A percentile compares a stretch with the other conserved stretches of the same genome.
phyloP scores from a whole-genome alignment of 352 stramenopile genomes.

The Phytophthora boehmeriae region DNA sequence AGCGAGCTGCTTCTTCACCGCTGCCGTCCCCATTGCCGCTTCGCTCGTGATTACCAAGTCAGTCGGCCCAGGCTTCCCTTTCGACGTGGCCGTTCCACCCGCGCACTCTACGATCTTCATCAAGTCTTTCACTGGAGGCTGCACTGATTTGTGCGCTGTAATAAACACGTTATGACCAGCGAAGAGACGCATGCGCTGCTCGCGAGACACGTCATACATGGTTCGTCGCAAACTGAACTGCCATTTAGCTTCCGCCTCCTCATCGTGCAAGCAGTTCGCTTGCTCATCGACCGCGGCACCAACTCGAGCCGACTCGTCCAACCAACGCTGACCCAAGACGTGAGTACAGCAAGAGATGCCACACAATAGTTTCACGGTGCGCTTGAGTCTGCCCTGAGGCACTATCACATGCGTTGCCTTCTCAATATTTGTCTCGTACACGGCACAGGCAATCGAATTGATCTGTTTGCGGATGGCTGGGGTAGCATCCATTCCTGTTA shows the following conservation, averaged over 20 bases:
- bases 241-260: slow-evolving; percentile 55
- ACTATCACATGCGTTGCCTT: slow-evolving; percentile 58
- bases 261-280: slow-evolving; percentile 45
- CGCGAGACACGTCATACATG: slow-evolving; percentile 43
- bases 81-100: slow-evolving; percentile 38
- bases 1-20: slow-evolving; percentile 47
- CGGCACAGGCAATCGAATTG: slow-evolving; percentile 41
- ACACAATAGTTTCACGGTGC: slow-evolving; percentile 65
- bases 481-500: slow-evolving; percentile 55
- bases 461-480: slow-evolving; percentile 49
- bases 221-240: slow-evolving; percentile 48
- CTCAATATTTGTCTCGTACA: slow-evolving; percentile 50
- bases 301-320: slow-evolving; percentile 44
- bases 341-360: slow-evolving; percentile 60
- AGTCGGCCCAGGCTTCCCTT: slow-evolving; percentile 32
- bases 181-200: slow-evolving; percentile 40
- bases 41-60: slow-evolving; percentile 57
- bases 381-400: slow-evolving; percentile 48
- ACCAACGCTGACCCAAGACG: slow-evolving; percentile 54
- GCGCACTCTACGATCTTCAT: slow-evolving; percentile 60
- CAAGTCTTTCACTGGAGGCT: slow-evolving; percentile 50
- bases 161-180: slow-evolving; percentile 45
- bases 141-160: slow-evolving; percentile 58
- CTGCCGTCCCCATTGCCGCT: slow-evolving; percentile 29
- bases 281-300: slow-evolving; percentile 40